These are phyloP conservation scores for Exophiala spinifera DNA, from an alignment of 2,329 filamentous ascomycete species.

Conservation along the genomic window DNA sequence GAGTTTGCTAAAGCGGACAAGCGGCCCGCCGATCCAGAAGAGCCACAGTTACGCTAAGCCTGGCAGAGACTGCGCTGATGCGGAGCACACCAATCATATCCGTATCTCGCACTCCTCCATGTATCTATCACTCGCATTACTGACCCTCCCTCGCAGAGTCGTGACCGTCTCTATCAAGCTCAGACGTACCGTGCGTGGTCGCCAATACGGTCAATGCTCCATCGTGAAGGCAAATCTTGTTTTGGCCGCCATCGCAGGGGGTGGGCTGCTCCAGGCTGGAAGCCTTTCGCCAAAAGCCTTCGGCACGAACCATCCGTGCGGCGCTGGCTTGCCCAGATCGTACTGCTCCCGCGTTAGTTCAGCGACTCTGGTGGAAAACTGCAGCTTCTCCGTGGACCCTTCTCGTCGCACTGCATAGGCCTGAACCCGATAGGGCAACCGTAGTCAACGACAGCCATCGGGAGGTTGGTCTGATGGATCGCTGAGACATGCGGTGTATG, in stretches of 20 bases:
- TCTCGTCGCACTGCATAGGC: slow-evolving; percentile 7
- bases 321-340: neutral
- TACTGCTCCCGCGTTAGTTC: neutral
- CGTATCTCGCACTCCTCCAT: slow-evolving; percentile 6
- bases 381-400: neutral
- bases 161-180: too few species aligned
- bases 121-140: slow-evolving; percentile 24
- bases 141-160: neutral
- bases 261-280: neutral
- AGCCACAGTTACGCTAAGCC: slow-evolving; percentile 18
- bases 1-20: neutral
- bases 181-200: neutral
- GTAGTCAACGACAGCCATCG: neutral
- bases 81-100: slow-evolving; percentile 7
- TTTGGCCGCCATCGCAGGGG: neutral
- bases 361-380: neutral
- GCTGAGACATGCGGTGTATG: slow-evolving; percentile 2
- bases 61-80: neutral
- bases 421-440: neutral
- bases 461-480: neutral
- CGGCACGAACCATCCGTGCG: slow-evolving; percentile 20
- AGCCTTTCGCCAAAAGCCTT: slow-evolving; percentile 10
- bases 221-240: slow-evolving; percentile 1
- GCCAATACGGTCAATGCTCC: slow-evolving; percentile 7
- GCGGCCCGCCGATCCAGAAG: slow-evolving; percentile 15